Conservation (phyloP, 768 basidiomycete genomes). For the Lyophyllum decastes region DNA sequence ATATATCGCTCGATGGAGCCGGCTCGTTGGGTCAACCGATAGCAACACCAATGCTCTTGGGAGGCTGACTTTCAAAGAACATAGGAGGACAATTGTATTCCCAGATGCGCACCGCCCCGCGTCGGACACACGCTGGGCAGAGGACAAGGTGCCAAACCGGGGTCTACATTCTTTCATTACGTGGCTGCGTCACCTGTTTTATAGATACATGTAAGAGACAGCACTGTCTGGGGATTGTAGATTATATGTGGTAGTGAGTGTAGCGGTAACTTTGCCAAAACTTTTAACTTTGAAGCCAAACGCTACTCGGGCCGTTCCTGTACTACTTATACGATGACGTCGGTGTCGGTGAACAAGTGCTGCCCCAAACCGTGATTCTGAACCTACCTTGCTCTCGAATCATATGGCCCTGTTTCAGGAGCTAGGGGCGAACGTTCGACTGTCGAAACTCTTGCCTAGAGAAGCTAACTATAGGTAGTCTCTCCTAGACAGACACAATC, state of each 20-base stretch:
- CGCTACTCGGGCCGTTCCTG: too few relatives aligned
- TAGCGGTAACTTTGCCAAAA: too few relatives aligned
- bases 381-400: neutral
- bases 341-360: neutral
- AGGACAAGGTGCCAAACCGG: neutral
- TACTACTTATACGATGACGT: neutral
- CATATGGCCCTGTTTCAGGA: neutral
- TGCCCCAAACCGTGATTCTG: neutral
- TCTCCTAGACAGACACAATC: too few relatives aligned
- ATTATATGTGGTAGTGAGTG: neutral
- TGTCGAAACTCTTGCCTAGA: neutral
- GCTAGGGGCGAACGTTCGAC: too few relatives aligned
- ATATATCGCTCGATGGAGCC: constrained; percentile 28
- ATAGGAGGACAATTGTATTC: constrained; percentile 28
- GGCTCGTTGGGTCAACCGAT: constrained; percentile 15
- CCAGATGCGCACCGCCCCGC: constrained; percentile 6
- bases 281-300: too few relatives aligned
- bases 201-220: neutral
- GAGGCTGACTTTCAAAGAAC: constrained; percentile 29
- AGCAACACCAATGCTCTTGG: constrained; percentile 22
- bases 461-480: too few relatives aligned
- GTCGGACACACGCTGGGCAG: neutral
- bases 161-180: neutral
- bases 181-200: constrained; percentile 5
- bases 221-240: neutral